Evolutionary conservation across 805 yeast species (phyloP).

Genomic region (Metschnikowia picachoensis): DNA sequence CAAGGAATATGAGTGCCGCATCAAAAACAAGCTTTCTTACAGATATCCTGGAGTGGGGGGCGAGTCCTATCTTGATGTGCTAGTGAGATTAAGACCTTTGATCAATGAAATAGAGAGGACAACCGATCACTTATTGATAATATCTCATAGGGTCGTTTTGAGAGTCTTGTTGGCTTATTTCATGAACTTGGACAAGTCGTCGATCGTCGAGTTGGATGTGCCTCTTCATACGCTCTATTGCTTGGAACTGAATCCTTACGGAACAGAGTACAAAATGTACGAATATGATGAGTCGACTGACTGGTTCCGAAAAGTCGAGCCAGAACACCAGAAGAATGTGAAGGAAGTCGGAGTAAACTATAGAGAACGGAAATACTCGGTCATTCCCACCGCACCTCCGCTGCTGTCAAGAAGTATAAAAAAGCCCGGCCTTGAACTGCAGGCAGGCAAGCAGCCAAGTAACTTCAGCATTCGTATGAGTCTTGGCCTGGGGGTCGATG

Average conservation of each 20-base stretch:
- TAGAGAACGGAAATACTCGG: conserved; percentile 66
- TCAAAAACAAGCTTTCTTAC: conserved; percentile 74
- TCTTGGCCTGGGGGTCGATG: conserved; percentile 15
- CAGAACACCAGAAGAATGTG: conserved; percentile 54
- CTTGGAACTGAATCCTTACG: conserved; percentile 90
- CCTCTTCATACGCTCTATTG: conserved; percentile 90
- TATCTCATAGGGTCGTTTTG: conserved; percentile 89
- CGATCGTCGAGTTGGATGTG: conserved; percentile 86
- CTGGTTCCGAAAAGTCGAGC: conserved; percentile 69
- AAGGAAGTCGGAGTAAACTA: conserved; percentile 68
- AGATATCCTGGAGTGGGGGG: conserved; percentile 98
- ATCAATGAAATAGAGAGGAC: conserved; percentile 92
- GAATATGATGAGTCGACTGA: conserved; percentile 78
- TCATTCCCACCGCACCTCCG: conserved; percentile 74
- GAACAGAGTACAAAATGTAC: conserved; percentile 88
- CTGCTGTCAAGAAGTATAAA: conserved; percentile 16
- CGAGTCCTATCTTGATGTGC: conserved; percentile 90
- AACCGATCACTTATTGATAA: conserved; percentile 75
- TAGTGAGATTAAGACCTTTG: conserved; percentile 82
- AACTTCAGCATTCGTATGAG: conserved; percentile 28
- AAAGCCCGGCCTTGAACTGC: conserved; percentile 1
- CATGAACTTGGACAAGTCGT: conserved; percentile 71
- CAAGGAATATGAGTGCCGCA: conserved; percentile 71
- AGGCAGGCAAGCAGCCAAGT: conserved; percentile 2
- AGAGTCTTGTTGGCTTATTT: conserved; percentile 86